phyloP scores from a whole-genome alignment of 2,329 filamentous ascomycete species.

The Aaosphaeria arxii region DNA sequence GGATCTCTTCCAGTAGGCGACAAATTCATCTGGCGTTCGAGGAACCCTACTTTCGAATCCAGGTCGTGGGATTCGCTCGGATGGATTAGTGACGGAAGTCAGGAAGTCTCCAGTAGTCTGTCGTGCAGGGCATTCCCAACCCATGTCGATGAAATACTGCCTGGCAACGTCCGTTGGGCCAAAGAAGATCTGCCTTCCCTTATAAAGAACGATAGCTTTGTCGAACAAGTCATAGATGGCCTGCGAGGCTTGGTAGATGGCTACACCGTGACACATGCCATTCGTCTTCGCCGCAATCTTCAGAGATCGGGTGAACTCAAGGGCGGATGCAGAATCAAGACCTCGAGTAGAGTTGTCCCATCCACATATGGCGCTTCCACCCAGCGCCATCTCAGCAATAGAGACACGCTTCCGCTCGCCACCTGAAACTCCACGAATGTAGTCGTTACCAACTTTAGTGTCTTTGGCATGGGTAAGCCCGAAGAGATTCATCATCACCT shows the following conservation, averaged over 20 bases:
- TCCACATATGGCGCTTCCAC: slow-evolving; percentile 36
- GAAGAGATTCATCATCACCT: slow-evolving; percentile 53
- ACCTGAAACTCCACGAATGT: slow-evolving; percentile 60
- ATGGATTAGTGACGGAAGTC: slow-evolving; percentile 63
- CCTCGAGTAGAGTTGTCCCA: slow-evolving; percentile 48
- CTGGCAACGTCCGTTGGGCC: slow-evolving; percentile 61
- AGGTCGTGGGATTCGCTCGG: slow-evolving; percentile 40
- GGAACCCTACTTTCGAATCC: slow-evolving; percentile 46
- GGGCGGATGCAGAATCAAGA: slow-evolving; percentile 48
- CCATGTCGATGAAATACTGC: slow-evolving; percentile 65
- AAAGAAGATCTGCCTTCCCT: slow-evolving; percentile 75
- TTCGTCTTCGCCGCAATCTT: slow-evolving; percentile 49
- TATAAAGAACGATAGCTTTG: slow-evolving; percentile 71
- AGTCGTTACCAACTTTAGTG: slow-evolving; percentile 57
- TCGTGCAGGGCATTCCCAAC: slow-evolving; percentile 64
- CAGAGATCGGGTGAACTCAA: slow-evolving; percentile 57
- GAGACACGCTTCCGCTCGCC: slow-evolving; percentile 61
- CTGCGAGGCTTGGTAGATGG: slow-evolving; percentile 54
- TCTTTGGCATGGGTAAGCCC: slow-evolving; percentile 55
- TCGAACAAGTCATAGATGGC: slow-evolving; percentile 64
- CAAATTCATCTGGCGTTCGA: slow-evolving; percentile 49
- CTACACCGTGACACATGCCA: slow-evolving; percentile 52
- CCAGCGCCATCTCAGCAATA: slow-evolving; percentile 53
- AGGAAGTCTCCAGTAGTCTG: slow-evolving; percentile 74
- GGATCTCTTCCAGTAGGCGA: slow-evolving; percentile 51